Conservation (phyloP, 768 basidiomycete genomes). For the Tephrocybe sp. region DNA sequence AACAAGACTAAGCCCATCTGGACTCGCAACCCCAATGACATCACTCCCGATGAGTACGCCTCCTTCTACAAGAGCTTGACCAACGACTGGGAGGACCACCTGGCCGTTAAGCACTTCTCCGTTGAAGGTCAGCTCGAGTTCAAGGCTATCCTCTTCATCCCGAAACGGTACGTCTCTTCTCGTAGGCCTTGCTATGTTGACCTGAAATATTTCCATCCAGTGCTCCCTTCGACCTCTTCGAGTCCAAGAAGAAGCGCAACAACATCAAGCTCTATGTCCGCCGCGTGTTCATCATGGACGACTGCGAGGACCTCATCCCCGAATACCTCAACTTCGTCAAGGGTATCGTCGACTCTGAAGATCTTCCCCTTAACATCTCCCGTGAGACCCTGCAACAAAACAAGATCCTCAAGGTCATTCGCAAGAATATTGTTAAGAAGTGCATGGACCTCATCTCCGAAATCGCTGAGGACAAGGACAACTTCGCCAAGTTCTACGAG, state of each 20-base stretch:
- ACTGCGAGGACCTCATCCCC: constrained; percentile 98
- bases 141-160: constrained; percentile 98
- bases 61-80: constrained; percentile 99
- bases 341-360: constrained; percentile 99
- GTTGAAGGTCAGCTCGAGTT: constrained; percentile 99
- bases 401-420: constrained; percentile 99
- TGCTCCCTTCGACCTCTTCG: constrained; percentile 99
- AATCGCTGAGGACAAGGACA: constrained; percentile 99
- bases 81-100: constrained; percentile 99
- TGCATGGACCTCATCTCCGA: constrained; percentile 91
- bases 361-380: constrained; percentile 99
- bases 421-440: constrained; percentile 99
- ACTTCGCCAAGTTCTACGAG: constrained; percentile 95
- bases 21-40: constrained; percentile 97
- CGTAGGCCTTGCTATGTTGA: background rate
- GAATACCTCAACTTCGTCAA: constrained; percentile 99
- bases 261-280: constrained; percentile 99
- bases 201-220: constrained; percentile 36
- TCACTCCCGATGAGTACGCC: constrained; percentile 89
- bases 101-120: constrained; percentile 99
- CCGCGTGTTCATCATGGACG: constrained; percentile 99
- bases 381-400: constrained; percentile 99
- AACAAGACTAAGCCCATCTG: constrained; percentile 99
- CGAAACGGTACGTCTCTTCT: constrained; percentile 73
- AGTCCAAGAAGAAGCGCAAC: constrained; percentile 99